Evolutionary conservation across 2,329 filamentous ascomycete species (phyloP), one percentile per base, ranked within the genome.

Genomic region (Pyrenophora graminea): DNA sequence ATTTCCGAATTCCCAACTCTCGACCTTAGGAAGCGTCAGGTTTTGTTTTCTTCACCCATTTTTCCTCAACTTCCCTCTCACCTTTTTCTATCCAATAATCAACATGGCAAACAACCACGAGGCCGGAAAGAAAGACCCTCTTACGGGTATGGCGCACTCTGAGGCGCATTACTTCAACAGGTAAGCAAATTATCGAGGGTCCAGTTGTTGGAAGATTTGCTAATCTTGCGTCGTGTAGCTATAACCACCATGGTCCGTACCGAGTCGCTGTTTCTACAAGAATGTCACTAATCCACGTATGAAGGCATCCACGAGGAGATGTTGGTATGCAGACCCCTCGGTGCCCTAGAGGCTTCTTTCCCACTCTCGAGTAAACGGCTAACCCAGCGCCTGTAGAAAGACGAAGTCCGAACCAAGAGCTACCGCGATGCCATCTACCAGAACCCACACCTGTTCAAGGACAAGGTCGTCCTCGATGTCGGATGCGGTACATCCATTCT

Each of bases 91-190:
- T 47, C 13, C 23, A 9, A 36, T 30, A 39, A 23, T 25, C 49
- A 53, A 40, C 45, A 71, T 70, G 68, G 63, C 64, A 25, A 62
- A 59, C 42, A 56, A 68, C 34, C 55, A 65, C 33, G 55, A 65
- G 19, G 39, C 53, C 39, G 58, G 45, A 51, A 72, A 66, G 56
- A 63, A 58, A 30, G 69, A 71, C 59, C 68, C 66, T 52, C 66
- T 89, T 76, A 85, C 87, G 72, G 75, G 79, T 66, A 87, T 96
- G 83, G 88, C 90, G 74, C 92, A 96, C 79, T 94, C 92, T 60
- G 94, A 99, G 82, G 91, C 95, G 76, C 94, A 97, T 77, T 99
- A 97, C 82, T 97, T 97, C 81, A 97, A 97, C 80, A 96, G 91
- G 92, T 95, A 78, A 59, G 72, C 39, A 55, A 51, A 45, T 48